A percentile compares a stretch with the other conserved stretches of the same genome.
phyloP scores from a whole-genome alignment of 2,329 filamentous ascomycete species.

The Rutstroemia sp. region DNA sequence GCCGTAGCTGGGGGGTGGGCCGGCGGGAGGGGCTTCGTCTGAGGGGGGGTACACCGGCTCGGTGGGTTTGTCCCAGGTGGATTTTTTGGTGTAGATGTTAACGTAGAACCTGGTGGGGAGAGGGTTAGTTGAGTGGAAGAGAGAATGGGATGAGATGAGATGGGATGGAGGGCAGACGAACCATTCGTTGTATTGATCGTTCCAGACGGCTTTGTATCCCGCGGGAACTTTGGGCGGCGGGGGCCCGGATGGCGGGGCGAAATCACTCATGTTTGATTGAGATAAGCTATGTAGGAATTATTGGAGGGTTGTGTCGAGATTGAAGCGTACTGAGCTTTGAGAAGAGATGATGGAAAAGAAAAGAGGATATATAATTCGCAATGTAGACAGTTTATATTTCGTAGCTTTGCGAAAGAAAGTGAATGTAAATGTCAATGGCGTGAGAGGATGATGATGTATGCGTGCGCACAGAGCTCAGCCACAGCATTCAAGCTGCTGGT shows the following conservation, averaged over 20 bases:
- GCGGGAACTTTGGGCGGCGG: constrained; percentile 54
- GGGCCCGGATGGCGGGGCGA: constrained; percentile 25
- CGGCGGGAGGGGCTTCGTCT: constrained; percentile 41
- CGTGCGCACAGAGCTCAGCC: constrained; percentile 1
- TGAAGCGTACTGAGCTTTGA: too few relatives aligned
- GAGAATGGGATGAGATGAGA: not conserved
- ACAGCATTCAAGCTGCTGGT: constrained; percentile 7
- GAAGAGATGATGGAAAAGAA: not conserved
- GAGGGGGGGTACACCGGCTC: constrained; percentile 56
- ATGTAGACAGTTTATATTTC: too few relatives aligned
- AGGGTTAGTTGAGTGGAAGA: constrained; percentile 7
- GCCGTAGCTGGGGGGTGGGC: constrained; percentile 56
- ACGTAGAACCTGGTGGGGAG: constrained; percentile 70
- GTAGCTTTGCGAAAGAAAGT: not conserved
- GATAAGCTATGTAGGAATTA: too few relatives aligned
- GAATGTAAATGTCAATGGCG: not conserved
- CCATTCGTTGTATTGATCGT: constrained; percentile 85
- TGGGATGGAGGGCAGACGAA: constrained; percentile 29
- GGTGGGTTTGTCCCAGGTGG: constrained; percentile 83
- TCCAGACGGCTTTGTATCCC: constrained; percentile 73
- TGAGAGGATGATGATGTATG: not conserved
- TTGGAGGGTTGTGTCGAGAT: not conserved
- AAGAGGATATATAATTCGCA: not conserved
- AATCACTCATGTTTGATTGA: constrained; percentile 21
- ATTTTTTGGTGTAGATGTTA: constrained; percentile 79